Evolutionary conservation across 768 basidiomycete species (phyloP), one percentile per base, ranked within the genome.

Genomic region (Termitomyces bulborhizus): DNA sequence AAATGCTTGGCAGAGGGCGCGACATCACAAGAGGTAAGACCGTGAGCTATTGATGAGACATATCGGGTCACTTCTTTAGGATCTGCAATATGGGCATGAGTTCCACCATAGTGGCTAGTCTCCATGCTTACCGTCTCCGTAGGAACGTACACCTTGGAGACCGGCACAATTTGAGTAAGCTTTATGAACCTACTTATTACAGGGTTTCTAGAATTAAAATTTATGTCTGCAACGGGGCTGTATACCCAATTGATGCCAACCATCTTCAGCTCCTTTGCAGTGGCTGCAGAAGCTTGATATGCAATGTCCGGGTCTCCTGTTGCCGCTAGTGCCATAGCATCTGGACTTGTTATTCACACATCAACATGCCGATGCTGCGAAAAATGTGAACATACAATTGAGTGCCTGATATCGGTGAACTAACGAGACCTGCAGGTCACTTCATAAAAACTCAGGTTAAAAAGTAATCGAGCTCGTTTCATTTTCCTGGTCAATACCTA

Each of bases 401-500:
- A 2, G 86, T 85, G 0, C 84, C 85, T 15, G 81, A 81, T 0
- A 67, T 69, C 8, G 73, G 69, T 2, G 76, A 76, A 49, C 78
- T 83, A 58, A 87, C 83, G 4, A 86, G 73, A 42, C 86, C 86
- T 87, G 40, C 27, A 27, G 29, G 39, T 21, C 26, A 48, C 12
- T 58, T 48, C 41, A 36, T 11, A 15, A 36, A 21, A 42, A 27
- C 9, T 12, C 13, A n/a, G 1, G 29, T 7, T 1, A 24, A 26
- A 16, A 29, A 52, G 21, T 45, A 39, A 29, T 32, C 32, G 24
- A 27, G 29, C 13, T n/a, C 26, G 18, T 24, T 3, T 31, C 51
- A 60, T 86, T 86, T 63, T 89, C 87, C 65, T 88, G 87, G 69
- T 88, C 86, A 16, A 79, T 87, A 1, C 86, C 86, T 42, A 88